A percentile compares a stretch with the other conserved stretches of the same genome.
Conservation (phyloP, 2,329 filamentous ascomycete genomes). For the Hypoxylon sp. region DNA sequence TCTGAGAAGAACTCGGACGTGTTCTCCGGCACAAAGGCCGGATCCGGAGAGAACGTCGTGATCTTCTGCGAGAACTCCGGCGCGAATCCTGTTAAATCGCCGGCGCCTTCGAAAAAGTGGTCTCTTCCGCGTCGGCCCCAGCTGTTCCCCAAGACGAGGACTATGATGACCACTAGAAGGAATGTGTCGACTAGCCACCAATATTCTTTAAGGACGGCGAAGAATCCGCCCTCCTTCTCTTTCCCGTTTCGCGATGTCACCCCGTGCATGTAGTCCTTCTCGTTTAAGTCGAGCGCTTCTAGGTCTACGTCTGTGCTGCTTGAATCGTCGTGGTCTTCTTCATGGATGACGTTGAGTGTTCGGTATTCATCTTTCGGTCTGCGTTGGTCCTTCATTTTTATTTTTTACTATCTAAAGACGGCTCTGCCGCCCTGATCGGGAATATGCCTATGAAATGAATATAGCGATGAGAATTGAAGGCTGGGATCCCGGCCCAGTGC, state of each 20-base stretch:
- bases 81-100: conserved; percentile 60
- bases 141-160: conserved; percentile 55
- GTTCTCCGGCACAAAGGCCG: conserved; percentile 58
- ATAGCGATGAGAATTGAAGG: conserved; percentile 15
- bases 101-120: conserved; percentile 53
- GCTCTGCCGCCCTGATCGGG: conserved; percentile 15
- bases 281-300: conserved; percentile 51
- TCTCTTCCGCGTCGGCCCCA: conserved; percentile 39
- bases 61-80: conserved; percentile 59
- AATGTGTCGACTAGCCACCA: conserved; percentile 56
- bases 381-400: conserved; percentile 38
- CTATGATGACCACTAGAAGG: conserved; percentile 56
- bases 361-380: conserved; percentile 34
- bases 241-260: conserved; percentile 26
- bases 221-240: conserved; percentile 26
- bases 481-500: conserved; percentile 33
- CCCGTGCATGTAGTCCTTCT: conserved; percentile 52
- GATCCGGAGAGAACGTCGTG: conserved; percentile 57
- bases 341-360: conserved; percentile 37
- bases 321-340: conserved; percentile 50
- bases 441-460: conserved; percentile 9
- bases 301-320: conserved; percentile 47
- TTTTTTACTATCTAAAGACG: conserved; percentile 6
- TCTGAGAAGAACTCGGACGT: conserved; percentile 59
- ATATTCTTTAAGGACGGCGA: conserved; percentile 45